Evolutionary conservation across 768 basidiomycete genomes (phyloP), one percentile per base, ranked within the genome.

Genomic region (Lactifluus echinatus): DNA sequence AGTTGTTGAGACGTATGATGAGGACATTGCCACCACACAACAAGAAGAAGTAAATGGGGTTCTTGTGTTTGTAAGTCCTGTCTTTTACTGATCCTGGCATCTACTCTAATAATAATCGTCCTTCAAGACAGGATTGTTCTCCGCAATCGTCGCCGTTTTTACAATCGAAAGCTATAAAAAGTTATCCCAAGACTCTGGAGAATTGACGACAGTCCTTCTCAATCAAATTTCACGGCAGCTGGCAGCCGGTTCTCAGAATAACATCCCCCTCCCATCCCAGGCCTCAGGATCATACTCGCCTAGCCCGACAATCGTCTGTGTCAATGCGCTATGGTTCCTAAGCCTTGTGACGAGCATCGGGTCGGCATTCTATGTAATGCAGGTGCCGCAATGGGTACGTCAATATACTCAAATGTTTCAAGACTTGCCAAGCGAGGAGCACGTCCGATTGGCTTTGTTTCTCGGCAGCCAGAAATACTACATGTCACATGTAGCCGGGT

Each of bases 51-150:
- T n/a, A n/a, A n/a, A n/a, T n/a, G n/a, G n/a, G n/a, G n/a, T n/a
- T n/a, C n/a, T n/a, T n/a, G n/a, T n/a, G n/a, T n/a, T n/a, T n/a
- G n/a, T n/a, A n/a, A n/a, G n/a, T n/a, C n/a, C n/a, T n/a, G n/a
- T n/a, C n/a, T n/a, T n/a, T n/a, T n/a, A n/a, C n/a, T n/a, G n/a
- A n/a, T n/a, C n/a, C n/a, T n/a, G n/a, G n/a, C n/a, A n/a, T n/a
- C n/a, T n/a, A n/a, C n/a, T n/a, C n/a, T n/a, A n/a, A n/a, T n/a
- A n/a, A n/a, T n/a, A n/a, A n/a, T n/a, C n/a, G n/a, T n/a, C n/a
- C n/a, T n/a, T n/a, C n/a, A 19, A 65, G 65, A 54, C 65, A 1
- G 63, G 65, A 40, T 50, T 65, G 4, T 64, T 65, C 56, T 59
- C 65, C 14, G 63, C 63, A 2, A 61, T 56, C n/a, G 49, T 62